These are phyloP conservation scores for Oenanthe sinensis DNA, from an alignment of 129 eudicot genomes.

Conservation along the genomic window DNA sequence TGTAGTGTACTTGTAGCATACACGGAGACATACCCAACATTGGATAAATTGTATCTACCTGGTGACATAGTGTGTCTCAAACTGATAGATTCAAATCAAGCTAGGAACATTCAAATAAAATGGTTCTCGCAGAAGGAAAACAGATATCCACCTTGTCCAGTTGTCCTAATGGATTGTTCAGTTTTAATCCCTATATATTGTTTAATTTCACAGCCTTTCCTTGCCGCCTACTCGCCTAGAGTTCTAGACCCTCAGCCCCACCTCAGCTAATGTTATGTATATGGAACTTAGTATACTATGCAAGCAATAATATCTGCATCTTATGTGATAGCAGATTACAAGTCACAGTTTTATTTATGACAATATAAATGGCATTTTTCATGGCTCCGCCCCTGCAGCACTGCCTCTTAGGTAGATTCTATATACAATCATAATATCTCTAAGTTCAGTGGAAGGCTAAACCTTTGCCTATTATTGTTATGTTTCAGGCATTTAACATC, in stretches of 20 bases:
- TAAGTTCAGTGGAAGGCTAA: slow-evolving; percentile 1
- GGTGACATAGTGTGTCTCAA: not conserved
- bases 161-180: not conserved
- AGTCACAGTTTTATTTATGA: not conserved
- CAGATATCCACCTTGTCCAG: not conserved
- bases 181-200: not conserved
- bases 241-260: not conserved
- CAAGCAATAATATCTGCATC: not conserved
- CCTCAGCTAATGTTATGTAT: not conserved
- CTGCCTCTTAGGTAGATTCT: not conserved
- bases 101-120: not conserved
- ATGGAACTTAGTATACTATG: not conserved
- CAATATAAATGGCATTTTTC: not conserved
- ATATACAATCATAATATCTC: not conserved
- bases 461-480: not conserved
- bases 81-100: not conserved
- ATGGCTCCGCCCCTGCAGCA: not conserved
- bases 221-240: not conserved
- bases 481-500: slow-evolving; percentile 83
- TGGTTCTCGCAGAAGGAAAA: not conserved
- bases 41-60: not conserved
- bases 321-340: not conserved
- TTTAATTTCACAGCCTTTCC: not conserved
- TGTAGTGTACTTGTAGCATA: not conserved
- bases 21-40: not conserved